Conservation (phyloP, 2,329 filamentous ascomycete genomes). For the Plenodomus lindquistii region DNA sequence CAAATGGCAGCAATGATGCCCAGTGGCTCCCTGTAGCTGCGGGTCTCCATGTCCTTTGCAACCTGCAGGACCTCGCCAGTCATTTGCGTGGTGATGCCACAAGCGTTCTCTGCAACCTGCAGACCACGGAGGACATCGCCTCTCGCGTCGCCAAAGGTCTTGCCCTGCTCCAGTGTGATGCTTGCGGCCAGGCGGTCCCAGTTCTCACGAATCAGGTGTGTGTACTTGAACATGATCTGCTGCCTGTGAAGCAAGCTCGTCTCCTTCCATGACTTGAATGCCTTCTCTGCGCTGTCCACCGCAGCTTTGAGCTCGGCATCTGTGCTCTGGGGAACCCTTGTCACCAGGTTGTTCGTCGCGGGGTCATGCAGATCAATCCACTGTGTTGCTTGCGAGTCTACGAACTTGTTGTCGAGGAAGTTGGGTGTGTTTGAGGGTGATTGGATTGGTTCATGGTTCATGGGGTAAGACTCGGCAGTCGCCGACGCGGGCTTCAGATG, state of each 20-base stretch:
- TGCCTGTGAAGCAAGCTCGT: conserved; percentile 75
- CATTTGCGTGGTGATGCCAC: conserved; percentile 77
- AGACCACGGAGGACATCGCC: conserved; percentile 81
- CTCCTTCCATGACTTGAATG: conserved; percentile 73
- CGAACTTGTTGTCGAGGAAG: conserved; percentile 81
- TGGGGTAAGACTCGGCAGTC: conserved; percentile 65
- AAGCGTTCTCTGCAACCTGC: conserved; percentile 83
- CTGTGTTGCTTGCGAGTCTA: conserved; percentile 67
- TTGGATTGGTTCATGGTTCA: conserved; percentile 70
- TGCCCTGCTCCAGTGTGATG: conserved; percentile 86
- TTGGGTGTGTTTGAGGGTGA: conserved; percentile 73
- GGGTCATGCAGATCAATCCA: conserved; percentile 83
- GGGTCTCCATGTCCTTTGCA: conserved; percentile 86
- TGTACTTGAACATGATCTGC: conserved; percentile 87
- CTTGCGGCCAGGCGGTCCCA: conserved; percentile 83
- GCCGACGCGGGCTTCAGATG: conserved; percentile 56
- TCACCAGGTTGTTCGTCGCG: conserved; percentile 83
- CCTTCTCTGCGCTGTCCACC: conserved; percentile 74
- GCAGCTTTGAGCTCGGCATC: conserved; percentile 75
- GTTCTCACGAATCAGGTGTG: conserved; percentile 77
- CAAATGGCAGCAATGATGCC: conserved; percentile 83
- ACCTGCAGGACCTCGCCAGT: conserved; percentile 85
- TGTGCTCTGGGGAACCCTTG: conserved; percentile 80
- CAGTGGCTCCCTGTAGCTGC: conserved; percentile 79
- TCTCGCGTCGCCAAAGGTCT: conserved; percentile 81